Conservation (phyloP, 169 alveolate genomes). For the Babesia caballi region DNA sequence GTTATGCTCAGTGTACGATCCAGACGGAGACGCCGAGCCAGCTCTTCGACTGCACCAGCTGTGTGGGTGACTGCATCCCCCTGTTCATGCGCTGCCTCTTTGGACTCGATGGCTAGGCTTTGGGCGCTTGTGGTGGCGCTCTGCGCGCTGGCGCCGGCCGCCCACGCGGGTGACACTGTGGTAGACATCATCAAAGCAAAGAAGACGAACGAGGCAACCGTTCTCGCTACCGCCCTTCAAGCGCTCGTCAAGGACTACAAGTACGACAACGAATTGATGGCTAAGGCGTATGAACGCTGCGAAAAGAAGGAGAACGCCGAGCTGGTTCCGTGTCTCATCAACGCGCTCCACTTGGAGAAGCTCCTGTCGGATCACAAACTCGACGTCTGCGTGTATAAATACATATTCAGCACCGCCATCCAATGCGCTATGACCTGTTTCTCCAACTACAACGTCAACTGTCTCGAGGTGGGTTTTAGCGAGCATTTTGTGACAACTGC, state of each 20-base stretch:
- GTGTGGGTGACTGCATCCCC: slow-evolving; percentile 62
- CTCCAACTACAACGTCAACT: slow-evolving; percentile 35
- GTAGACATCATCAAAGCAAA: neutral
- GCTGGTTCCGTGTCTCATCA: slow-evolving; percentile 25
- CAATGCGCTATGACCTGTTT: slow-evolving; percentile 33
- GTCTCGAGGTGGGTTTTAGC: slow-evolving; percentile 27
- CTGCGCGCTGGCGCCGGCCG: neutral
- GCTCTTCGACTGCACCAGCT: slow-evolving; percentile 34
- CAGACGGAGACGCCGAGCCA: neutral
- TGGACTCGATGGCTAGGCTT: slow-evolving; percentile 42
- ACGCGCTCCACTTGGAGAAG: slow-evolving; percentile 18
- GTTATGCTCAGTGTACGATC: slow-evolving; percentile 23
- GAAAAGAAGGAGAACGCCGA: neutral
- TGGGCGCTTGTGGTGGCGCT: neutral
- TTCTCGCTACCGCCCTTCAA: slow-evolving; percentile 14
- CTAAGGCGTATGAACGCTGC: slow-evolving; percentile 28
- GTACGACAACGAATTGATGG: slow-evolving; percentile 2
- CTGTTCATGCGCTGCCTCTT: slow-evolving; percentile 48
- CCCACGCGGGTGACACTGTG: neutral
- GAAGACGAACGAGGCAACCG: neutral
- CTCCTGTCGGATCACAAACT: slow-evolving; percentile 28
- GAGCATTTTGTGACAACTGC: neutral
- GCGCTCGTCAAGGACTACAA: neutral
- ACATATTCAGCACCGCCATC: neutral
- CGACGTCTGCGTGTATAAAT: slow-evolving; percentile 30